Evolutionary conservation across 2,329 filamentous ascomycete species (phyloP).

Genomic region (Fusarium camptoceras): DNA sequence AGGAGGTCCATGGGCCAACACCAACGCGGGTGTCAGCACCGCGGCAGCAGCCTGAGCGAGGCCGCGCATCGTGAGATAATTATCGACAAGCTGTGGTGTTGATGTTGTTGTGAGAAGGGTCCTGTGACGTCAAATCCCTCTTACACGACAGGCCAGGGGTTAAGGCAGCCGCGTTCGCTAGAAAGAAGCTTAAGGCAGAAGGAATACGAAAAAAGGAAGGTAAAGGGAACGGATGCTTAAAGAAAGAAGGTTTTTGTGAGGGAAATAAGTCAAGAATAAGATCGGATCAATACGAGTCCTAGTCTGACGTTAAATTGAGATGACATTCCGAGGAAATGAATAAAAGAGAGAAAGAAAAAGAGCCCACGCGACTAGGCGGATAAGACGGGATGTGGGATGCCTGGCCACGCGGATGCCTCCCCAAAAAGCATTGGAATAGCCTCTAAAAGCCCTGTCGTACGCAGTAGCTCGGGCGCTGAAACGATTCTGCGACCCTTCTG

Average conservation of each 20-base stretch:
- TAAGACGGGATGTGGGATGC: constrained; percentile 34
- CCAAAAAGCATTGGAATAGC: constrained; percentile 11
- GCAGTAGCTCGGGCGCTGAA: constrained; percentile 16
- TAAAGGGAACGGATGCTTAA: constrained; percentile 5
- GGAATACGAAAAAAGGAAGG: constrained; percentile 26
- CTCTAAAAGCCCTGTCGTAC: constrained; percentile 12
- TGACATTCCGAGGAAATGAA: constrained; percentile 25
- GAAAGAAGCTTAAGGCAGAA: constrained; percentile 24
- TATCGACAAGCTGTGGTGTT: not conserved
- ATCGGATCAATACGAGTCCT: not conserved
- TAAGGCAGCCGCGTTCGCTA: constrained; percentile 19
- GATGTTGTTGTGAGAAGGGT: not conserved
- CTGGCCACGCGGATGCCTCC: constrained; percentile 29
- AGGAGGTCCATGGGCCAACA: constrained; percentile 37
- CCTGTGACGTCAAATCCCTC: constrained; percentile 6
- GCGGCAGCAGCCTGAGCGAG: constrained; percentile 46
- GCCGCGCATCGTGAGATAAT: constrained; percentile 45
- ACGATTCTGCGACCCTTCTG: constrained; percentile 17
- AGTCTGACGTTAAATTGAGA: not conserved
- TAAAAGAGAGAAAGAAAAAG: constrained; percentile 15
- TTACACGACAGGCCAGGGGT: constrained; percentile 7
- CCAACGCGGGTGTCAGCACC: constrained; percentile 44
- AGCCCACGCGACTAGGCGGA: constrained; percentile 14
- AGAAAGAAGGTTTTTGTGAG: constrained; percentile 10
- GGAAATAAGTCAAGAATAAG: constrained; percentile 3